A percentile compares a stretch with the other conserved stretches of the same genome.
Conservation (phyloP, 1,284 basidiomycete species). For the Cystobasidium slooffiae region DNA sequence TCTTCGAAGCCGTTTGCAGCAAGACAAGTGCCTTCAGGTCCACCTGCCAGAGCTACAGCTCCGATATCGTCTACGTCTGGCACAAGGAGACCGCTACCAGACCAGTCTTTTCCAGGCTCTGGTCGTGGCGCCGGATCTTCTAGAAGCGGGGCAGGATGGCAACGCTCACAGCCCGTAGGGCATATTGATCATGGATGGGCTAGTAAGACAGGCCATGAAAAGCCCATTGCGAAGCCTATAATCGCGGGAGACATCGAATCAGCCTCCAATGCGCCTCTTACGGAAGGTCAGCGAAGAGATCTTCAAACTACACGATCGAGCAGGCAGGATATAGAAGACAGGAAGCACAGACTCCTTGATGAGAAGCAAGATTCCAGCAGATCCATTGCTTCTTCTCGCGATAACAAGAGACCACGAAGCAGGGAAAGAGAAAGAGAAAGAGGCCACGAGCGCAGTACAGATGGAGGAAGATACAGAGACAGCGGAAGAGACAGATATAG, state of each 20-base stretch:
- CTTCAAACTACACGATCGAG: constrained; percentile 10
- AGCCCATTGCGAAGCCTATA: constrained; percentile 7
- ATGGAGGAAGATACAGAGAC: background rate
- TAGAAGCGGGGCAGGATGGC: constrained; percentile 12
- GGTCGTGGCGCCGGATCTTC: constrained; percentile 10
- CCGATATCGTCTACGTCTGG: background rate
- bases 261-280: background rate
- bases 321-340: constrained; percentile 22
- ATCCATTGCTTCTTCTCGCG: background rate
- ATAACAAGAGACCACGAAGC: background rate
- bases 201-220: constrained; percentile 30
- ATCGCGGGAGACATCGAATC: constrained; percentile 14
- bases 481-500: background rate
- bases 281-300: background rate
- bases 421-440: constrained; percentile 9
- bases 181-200: constrained; percentile 19
- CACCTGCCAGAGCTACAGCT: background rate
- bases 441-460: background rate
- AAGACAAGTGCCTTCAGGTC: background rate
- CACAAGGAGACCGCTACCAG: background rate
- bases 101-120: constrained; percentile 9
- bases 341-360: background rate
- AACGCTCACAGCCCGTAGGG: constrained; percentile 1
- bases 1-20: background rate
- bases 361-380: background rate